Base-by-base conservation (phyloP, 495 filamentous ascomycete species). In the Parachaetomium inaequale region DNA sequence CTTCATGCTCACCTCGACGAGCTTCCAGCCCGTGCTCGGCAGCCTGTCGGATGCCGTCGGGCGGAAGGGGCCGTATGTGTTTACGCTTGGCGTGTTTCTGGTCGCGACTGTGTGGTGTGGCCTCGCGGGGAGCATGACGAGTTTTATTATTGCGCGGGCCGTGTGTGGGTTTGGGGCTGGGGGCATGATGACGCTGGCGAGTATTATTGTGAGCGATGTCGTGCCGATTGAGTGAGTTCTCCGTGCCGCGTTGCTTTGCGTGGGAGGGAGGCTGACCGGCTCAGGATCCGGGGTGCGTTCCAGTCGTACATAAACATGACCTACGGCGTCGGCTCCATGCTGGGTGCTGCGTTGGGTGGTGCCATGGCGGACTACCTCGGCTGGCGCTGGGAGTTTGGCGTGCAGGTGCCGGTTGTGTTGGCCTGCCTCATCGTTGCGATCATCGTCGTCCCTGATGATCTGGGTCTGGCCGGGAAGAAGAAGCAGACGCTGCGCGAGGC, bases 281-380 rank as follows among this genome's bases (percentile, higher is more conserved):
- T n/a, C 14, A 79, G 76, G 61, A 75, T 75, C 53, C 85, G 90
- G 12, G 88, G 88, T 0, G 76, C 81, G 10, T 94, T 87, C 62
- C 90, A 94, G 66, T 87, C 85, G n/a, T 86, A 89, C 60, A 80
- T 91, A 63, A 93, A 92, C 61, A 77, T 92, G 17, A 81, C 79
- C 28, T 87, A 82, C 42, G 90, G 89, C 0, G 63, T 81, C 2
- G 80, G 76, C 8, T 79, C 83, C n/a, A 84, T 85, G 32, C 63
- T 85, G 10, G 90, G 90, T 0, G 85, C 88, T 7, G 88, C 85
- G 0, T 78, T 90, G 55, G 90, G 90, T 25, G 90, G 90, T 1
- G 78, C 82, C 57, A 82, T 94, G 55, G 89, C 87, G 15, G 90
- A 94, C 66, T 74, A 73, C 23, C 78, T 93, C 38, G 89, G 89